Conservation (phyloP, 495 filamentous ascomycete species). For the Penicillium bovifimosum region DNA sequence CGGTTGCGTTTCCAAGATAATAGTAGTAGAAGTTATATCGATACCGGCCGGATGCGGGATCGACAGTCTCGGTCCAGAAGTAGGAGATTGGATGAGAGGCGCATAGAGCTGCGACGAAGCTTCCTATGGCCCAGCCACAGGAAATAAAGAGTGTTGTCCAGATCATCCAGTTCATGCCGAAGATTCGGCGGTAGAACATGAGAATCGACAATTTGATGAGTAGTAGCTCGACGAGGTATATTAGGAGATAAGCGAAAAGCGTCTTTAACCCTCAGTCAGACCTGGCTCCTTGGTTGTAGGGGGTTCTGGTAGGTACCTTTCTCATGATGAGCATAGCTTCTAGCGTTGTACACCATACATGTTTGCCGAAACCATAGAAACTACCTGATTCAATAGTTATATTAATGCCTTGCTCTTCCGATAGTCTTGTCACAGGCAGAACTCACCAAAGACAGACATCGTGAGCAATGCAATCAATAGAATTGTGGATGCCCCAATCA, state of each 20-base stretch:
- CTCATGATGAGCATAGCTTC: conserved; percentile 5
- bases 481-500: conserved; percentile 4
- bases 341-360: conserved; percentile 13
- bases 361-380: conserved; percentile 15
- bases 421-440: background rate
- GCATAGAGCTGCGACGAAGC: conserved; percentile 12
- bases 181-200: conserved; percentile 25
- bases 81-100: conserved; percentile 14
- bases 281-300: background rate
- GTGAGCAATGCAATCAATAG: background rate
- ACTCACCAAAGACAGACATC: background rate
- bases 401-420: background rate
- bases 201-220: conserved; percentile 20
- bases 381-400: background rate
- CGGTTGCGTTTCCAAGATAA: conserved; percentile 39
- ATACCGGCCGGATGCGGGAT: conserved; percentile 6
- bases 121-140: conserved; percentile 9
- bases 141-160: conserved; percentile 8
- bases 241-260: conserved; percentile 13
- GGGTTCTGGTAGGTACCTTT: conserved; percentile 1
- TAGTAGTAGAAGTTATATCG: conserved; percentile 19
- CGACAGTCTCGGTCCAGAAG: conserved; percentile 12
- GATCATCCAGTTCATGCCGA: conserved; percentile 13
- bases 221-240: conserved; percentile 18
- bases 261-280: conserved; percentile 4